phyloP scores from a whole-genome alignment of 2,329 filamentous ascomycete species.

The Xylariales sp. region DNA sequence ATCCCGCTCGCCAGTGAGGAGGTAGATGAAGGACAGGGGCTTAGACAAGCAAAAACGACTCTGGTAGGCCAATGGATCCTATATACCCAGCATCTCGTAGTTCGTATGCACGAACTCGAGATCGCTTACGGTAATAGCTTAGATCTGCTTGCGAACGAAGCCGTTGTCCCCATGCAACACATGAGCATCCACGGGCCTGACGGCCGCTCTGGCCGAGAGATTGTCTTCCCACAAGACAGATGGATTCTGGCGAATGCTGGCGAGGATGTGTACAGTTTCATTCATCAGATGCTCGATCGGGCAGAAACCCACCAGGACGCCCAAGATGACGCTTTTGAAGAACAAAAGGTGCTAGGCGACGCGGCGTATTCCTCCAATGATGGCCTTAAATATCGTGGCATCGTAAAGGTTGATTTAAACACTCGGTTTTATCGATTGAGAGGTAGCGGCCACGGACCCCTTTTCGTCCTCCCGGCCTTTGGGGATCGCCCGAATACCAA shows the following conservation, averaged over 20 bases:
- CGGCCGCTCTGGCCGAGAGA: conserved; percentile 62
- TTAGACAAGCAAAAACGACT: conserved; percentile 58
- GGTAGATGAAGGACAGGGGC: conserved; percentile 52
- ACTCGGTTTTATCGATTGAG: conserved; percentile 66
- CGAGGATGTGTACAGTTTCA: conserved; percentile 60
- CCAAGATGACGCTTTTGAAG: conserved; percentile 51
- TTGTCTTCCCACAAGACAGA: conserved; percentile 66
- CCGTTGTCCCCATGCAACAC: conserved; percentile 62
- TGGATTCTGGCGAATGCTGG: conserved; percentile 67
- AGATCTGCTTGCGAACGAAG: conserved; percentile 63
- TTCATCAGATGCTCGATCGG: conserved; percentile 61
- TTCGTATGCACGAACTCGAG: conserved; percentile 68
- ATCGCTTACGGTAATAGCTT: conserved; percentile 62
- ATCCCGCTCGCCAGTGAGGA: conserved; percentile 58
- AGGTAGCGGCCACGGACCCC: conserved; percentile 57
- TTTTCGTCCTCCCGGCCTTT: conserved; percentile 66
- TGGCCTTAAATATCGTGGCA: conserved; percentile 54
- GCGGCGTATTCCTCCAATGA: conserved; percentile 49
- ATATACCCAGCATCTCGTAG: conserved; percentile 64
- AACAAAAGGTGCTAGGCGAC: conserved; percentile 57
- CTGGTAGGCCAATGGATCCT: conserved; percentile 69
- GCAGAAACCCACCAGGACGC: conserved; percentile 56
- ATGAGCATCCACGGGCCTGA: conserved; percentile 65
- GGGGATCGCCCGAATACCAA: conserved; percentile 58
- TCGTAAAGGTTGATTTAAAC: conserved; percentile 61